Evolutionary conservation across 2,329 filamentous ascomycete genomes (phyloP), one percentile per base, ranked within the genome.

Genomic region (Aureobasidium musti): DNA sequence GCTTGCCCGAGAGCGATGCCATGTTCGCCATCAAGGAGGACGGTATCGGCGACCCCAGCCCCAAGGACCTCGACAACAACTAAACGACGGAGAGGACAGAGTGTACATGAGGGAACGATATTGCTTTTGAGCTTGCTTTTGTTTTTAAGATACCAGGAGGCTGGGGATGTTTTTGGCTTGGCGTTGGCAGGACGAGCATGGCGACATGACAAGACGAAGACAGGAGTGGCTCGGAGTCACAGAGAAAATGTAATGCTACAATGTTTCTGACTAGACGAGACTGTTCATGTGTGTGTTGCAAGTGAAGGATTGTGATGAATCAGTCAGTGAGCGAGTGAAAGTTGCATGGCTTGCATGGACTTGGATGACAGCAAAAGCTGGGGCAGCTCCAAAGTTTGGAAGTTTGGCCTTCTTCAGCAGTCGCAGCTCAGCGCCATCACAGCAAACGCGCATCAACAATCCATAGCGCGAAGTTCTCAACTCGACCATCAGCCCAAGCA

Each of bases 1-100:
- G 95, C 79, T 81, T 99, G 70, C 95, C 95, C 0, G 95, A 99
- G 80, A 96, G 92, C 73, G 96, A 99, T 78, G 96, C 92, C 75
- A 80, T 98, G 72, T 99, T 99, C 80, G 94, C 95, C 54, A 99
- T 99, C 77, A 92, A 91, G 67, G 96, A 98, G 79, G 92, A 97
- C 76, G 95, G 95, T 50, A 99, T 99, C 74, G 92, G 92, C 33
- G 95, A 99, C 76, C 95, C 95, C 52, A 91, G 89, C 67, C 94
- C 95, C 53, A 99, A 99, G 82, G 95, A 99, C 74, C 79, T 94
- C 76, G 94, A 98, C 76, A 96, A 96, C 79, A 66, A 66, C 86
- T 78, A 68, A 35, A 30, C 5, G 33, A 45, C 21, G 17, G 35
- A 5, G 23, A 1, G 33, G 13, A 6, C 10, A 30, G 21, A 28